Evolutionary conservation across 305 asterid genomes (phyloP).

Genomic region (Fraxinus angustifolia): DNA sequence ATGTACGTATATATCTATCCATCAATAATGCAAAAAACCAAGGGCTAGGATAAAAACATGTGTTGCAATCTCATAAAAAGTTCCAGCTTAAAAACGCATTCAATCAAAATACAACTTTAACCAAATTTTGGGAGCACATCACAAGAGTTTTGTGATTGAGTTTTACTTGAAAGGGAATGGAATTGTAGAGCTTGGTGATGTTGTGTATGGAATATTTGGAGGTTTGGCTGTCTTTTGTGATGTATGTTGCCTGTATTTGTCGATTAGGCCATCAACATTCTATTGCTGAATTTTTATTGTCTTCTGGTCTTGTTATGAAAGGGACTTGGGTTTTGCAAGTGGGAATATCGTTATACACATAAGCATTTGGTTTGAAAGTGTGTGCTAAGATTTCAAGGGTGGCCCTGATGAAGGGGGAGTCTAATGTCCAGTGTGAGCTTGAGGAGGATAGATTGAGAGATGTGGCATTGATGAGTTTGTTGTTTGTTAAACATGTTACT

Average conservation of each 20-base stretch:
- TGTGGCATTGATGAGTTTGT: constrained; percentile 52
- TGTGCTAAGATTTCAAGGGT: constrained; percentile 49
- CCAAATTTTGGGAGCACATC: no score
- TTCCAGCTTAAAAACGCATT: no score
- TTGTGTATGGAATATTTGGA: constrained; percentile 44
- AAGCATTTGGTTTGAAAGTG: constrained; percentile 53
- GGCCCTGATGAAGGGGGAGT: constrained; percentile 25
- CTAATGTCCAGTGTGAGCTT: constrained; percentile 70
- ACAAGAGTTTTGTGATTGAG: constrained; percentile 38
- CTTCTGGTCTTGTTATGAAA: constrained; percentile 61
- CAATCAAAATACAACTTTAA: no score
- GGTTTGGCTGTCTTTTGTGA: constrained; percentile 50
- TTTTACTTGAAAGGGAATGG: constrained; percentile 61
- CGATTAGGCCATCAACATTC: constrained; percentile 50
- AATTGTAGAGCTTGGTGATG: constrained; percentile 53
- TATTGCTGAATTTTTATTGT: constrained; percentile 57
- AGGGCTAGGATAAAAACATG: no score
- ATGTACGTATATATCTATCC: no score
- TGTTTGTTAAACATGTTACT: constrained; percentile 46
- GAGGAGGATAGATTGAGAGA: constrained; percentile 74
- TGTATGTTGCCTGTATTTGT: constrained; percentile 54
- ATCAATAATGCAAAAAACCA: no score
- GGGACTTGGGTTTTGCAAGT: constrained; percentile 79
- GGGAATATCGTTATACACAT: constrained; percentile 64
- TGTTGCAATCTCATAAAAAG: no score